phyloP scores from a whole-genome alignment of 179 eudicot species.

The Beta lomatogona region DNA sequence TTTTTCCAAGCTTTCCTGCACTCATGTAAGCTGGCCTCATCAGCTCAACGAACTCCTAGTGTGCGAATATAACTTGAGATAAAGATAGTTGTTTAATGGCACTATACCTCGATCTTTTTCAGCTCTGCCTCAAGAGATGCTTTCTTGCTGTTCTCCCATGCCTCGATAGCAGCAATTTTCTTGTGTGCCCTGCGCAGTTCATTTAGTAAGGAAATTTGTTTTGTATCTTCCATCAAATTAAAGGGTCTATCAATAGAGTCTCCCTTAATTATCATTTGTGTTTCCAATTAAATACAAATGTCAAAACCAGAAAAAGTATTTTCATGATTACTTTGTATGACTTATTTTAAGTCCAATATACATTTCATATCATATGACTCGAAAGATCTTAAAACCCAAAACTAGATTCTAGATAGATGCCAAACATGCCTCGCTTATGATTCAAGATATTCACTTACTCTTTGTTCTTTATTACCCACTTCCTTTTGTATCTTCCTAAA shows the following conservation, averaged over 20 bases:
- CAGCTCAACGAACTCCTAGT: background rate
- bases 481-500: no score
- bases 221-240: no score
- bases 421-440: background rate
- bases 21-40: background rate
- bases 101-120: slow-evolving; percentile 70
- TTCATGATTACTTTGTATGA: no score
- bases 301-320: no score
- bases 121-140: slow-evolving; percentile 79
- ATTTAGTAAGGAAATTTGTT: background rate
- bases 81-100: background rate
- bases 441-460: background rate
- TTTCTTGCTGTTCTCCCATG: slow-evolving; percentile 92
- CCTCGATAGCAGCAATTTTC: slow-evolving; percentile 62
- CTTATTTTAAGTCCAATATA: no score
- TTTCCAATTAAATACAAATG: no score
- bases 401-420: no score
- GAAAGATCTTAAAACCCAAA: no score
- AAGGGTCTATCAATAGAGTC: background rate
- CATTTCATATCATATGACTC: no score
- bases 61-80: background rate
- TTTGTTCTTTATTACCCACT: no score
- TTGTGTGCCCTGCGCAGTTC: slow-evolving; percentile 71
- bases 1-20: slow-evolving; percentile 80
- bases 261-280: no score